These are phyloP conservation scores for Dipodascopsis tothii DNA, from an alignment of 805 yeast genomes.

Conservation along the genomic window DNA sequence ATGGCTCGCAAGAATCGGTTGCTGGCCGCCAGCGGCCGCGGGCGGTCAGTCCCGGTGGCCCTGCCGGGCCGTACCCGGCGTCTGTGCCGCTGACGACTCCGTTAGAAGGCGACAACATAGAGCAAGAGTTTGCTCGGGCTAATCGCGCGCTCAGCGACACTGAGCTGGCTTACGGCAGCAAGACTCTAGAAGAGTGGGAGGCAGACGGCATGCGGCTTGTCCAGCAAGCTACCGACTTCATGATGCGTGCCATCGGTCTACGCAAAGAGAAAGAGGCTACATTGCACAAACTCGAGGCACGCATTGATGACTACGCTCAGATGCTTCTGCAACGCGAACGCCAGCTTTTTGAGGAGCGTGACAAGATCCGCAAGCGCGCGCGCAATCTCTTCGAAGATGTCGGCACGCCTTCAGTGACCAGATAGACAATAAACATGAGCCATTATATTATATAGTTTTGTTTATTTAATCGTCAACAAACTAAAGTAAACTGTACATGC, in stretches of 20 bases:
- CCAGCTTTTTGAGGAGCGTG: conserved; percentile 5
- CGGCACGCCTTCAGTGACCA: not conserved
- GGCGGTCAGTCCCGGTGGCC: no score
- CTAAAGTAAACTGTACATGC: not conserved
- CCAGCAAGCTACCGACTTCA: conserved; percentile 8
- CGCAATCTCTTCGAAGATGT: conserved; percentile 3
- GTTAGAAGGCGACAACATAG: conserved; percentile 7
- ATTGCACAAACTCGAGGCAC: conserved; percentile 7
- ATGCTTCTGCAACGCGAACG: not conserved
- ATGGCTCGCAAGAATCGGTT: no score
- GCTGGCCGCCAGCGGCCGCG: no score
- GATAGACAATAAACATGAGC: not conserved
- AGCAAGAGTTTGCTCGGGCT: conserved; percentile 1
- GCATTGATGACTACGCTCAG: conserved; percentile 8
- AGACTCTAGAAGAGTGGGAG: conserved; percentile 17
- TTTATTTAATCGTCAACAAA: not conserved
- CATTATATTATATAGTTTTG: not conserved
- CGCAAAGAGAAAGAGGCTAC: conserved; percentile 9
- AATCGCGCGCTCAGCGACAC: conserved; percentile 4
- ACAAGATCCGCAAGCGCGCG: conserved; percentile 6
- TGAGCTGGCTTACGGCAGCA: conserved; percentile 9
- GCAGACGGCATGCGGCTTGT: conserved; percentile 4
- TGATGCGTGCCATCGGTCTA: conserved; percentile 1
- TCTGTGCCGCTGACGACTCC: conserved; percentile 13
- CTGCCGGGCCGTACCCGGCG: conserved; percentile 5